Evolutionary conservation across 2,329 filamentous ascomycete species (phyloP).

Genomic region (Aspergillus jensenii): DNA sequence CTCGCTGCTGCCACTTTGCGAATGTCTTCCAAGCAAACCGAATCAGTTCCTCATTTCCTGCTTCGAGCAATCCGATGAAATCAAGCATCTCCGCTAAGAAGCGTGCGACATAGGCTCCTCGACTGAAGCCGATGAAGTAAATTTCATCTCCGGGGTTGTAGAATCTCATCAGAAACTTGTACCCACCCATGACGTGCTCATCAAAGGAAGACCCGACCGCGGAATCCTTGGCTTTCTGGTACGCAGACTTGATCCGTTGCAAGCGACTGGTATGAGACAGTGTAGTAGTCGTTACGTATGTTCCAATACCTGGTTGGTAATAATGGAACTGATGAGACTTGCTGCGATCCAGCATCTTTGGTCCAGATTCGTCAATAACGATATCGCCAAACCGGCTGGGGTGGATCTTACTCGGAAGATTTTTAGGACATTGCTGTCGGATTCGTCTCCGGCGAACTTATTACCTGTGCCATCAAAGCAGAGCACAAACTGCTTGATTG

Average conservation of each 20-base stretch:
- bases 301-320: slow-evolving; percentile 47
- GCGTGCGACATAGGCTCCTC: slow-evolving; percentile 71
- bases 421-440: slow-evolving; percentile 49
- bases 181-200: slow-evolving; percentile 79
- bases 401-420: slow-evolving; percentile 41
- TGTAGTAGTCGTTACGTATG: slow-evolving; percentile 41
- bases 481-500: slow-evolving; percentile 41
- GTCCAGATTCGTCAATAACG: neutral
- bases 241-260: slow-evolving; percentile 55
- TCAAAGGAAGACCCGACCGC: slow-evolving; percentile 79
- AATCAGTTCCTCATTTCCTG: slow-evolving; percentile 83
- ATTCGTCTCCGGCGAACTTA: slow-evolving; percentile 44
- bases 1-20: slow-evolving; percentile 42
- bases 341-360: slow-evolving; percentile 42
- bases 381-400: neutral
- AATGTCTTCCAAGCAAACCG: slow-evolving; percentile 72
- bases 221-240: slow-evolving; percentile 57
- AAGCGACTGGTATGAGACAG: slow-evolving; percentile 31
- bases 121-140: slow-evolving; percentile 72
- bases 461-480: slow-evolving; percentile 49
- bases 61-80: slow-evolving; percentile 73
- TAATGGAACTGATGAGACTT: slow-evolving; percentile 43
- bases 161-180: slow-evolving; percentile 75
- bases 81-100: slow-evolving; percentile 84
- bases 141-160: slow-evolving; percentile 62